Conservation (phyloP, 331 rosid species). For the Saraca asoca region DNA sequence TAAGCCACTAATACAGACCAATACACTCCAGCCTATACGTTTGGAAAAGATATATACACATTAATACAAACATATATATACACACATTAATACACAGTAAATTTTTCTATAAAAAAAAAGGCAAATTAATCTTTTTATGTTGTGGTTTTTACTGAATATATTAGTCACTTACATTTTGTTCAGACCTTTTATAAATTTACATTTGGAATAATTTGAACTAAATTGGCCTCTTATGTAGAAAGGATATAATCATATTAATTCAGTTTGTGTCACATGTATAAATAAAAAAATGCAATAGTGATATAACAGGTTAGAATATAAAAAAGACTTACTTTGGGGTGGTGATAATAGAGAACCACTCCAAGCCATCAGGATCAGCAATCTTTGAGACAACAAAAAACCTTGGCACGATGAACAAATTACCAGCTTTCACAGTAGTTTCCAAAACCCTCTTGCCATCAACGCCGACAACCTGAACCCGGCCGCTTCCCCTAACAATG, state of each 20-base stretch:
- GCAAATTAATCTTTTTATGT: background rate
- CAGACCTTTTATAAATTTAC: too few species aligned
- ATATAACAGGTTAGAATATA: background rate
- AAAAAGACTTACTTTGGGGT: slow-evolving; percentile 62
- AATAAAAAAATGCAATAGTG: background rate
- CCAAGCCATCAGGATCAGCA: slow-evolving; percentile 76
- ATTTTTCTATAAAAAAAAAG: background rate
- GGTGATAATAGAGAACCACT: slow-evolving; percentile 81
- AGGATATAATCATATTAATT: too few species aligned
- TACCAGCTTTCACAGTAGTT: slow-evolving; percentile 66
- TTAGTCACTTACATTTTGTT: too few species aligned
- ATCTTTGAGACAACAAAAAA: slow-evolving; percentile 84
- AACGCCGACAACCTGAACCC: slow-evolving; percentile 69
- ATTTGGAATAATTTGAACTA: too few species aligned
- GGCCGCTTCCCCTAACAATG: slow-evolving; percentile 66
- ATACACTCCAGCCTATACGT: background rate
- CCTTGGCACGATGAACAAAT: slow-evolving; percentile 79
- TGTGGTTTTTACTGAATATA: background rate
- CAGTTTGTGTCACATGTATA: background rate
- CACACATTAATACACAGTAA: background rate
- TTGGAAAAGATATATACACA: background rate
- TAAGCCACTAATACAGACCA: too few species aligned
- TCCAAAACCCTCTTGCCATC: slow-evolving; percentile 77
- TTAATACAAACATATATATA: too few species aligned
- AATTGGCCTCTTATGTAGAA: too few species aligned